Conservation (phyloP, 164 flowering plant genomes). For the Liquidambar formosana region DNA sequence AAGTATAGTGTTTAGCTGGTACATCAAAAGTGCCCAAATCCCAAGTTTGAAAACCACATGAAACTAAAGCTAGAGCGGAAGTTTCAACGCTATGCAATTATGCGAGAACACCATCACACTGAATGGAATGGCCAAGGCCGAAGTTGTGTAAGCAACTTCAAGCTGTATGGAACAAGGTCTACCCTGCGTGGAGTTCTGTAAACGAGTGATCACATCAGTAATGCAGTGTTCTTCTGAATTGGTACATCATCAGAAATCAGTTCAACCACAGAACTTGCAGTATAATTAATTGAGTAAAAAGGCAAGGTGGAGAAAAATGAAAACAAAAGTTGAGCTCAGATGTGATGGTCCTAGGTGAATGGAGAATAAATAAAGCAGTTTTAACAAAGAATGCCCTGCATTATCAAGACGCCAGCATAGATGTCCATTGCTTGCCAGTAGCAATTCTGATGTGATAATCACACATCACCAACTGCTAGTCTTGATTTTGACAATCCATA, state of each 20-base stretch:
- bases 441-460: not conserved
- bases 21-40: too few species aligned
- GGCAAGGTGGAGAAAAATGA: not conserved
- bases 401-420: not conserved
- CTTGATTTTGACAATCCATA: not conserved
- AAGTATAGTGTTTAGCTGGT: too few species aligned
- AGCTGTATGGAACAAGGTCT: too few species aligned
- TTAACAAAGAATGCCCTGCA: not conserved
- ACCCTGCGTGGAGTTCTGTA: too few species aligned
- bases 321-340: not conserved
- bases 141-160: too few species aligned
- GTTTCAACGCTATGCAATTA: too few species aligned
- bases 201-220: too few species aligned
- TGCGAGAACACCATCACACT: too few species aligned
- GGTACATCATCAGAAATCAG: not conserved
- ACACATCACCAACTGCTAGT: not conserved
- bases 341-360: not conserved
- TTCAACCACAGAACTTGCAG: not conserved
- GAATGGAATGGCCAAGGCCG: too few species aligned
- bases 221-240: too few species aligned
- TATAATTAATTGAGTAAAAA: not conserved
- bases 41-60: too few species aligned
- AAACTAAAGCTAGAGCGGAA: too few species aligned
- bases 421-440: not conserved
- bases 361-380: not conserved